Percentiles rank a stretch among this genome's conserved stretches.
Conservation (phyloP, 305 asterid genomes). For the Fraxinus latifolia region DNA sequence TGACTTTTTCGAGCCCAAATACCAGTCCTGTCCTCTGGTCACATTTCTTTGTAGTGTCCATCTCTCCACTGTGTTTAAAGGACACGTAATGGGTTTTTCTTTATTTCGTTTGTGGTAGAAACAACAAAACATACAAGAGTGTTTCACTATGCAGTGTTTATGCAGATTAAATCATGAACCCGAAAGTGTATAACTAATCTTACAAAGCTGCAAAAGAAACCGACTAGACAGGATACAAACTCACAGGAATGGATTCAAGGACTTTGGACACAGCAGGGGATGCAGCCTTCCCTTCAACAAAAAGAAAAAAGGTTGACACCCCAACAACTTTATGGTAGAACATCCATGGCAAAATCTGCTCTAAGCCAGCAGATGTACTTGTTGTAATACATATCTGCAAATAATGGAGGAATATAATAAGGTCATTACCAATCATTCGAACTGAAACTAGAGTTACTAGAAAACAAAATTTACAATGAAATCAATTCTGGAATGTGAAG, state of each 20-base stretch:
- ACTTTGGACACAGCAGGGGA: conserved; percentile 65
- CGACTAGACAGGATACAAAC: conserved; percentile 20
- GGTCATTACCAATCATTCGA: not conserved
- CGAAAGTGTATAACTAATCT: not conserved
- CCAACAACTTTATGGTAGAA: conserved; percentile 73
- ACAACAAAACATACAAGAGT: not conserved
- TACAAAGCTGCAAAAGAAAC: conserved; percentile 9
- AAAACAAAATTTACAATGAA: not conserved
- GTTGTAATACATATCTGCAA: conserved; percentile 66
- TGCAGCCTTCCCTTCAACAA: conserved; percentile 84
- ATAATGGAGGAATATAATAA: conserved; percentile 2
- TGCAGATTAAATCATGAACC: conserved; percentile 9
- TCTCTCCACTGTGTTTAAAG: not conserved
- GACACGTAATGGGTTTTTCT: not conserved
- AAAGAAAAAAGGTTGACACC: conserved; percentile 66
- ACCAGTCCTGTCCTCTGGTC: not conserved
- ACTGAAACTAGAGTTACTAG: not conserved
- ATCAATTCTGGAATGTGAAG: not conserved
- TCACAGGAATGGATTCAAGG: conserved; percentile 68
- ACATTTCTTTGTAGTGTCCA: not conserved
- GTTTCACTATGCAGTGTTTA: not conserved
- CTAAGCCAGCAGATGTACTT: conserved; percentile 72
- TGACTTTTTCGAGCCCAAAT: not conserved
- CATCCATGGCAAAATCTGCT: conserved; percentile 77
- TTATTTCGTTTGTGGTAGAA: not conserved